Evolutionary conservation across 768 basidiomycete species (phyloP).

Genomic region (Scleroderma bovista): DNA sequence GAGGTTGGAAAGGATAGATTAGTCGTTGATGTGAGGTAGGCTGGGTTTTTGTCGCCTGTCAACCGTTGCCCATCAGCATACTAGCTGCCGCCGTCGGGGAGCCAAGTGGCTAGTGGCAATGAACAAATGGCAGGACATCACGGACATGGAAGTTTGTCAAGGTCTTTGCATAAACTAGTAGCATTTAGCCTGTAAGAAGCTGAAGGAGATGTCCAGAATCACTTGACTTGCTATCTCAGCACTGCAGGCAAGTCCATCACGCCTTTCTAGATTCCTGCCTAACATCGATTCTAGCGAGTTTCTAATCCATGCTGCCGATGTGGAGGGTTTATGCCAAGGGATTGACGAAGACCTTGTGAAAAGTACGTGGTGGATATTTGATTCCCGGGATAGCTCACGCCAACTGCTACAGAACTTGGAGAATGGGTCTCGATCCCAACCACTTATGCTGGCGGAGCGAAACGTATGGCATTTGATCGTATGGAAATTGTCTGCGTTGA

Average conservation of each 20-base stretch:
- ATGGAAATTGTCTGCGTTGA: slow-evolving; percentile 3
- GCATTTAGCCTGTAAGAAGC: background rate
- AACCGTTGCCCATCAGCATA: background rate
- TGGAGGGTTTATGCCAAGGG: slow-evolving; percentile 94
- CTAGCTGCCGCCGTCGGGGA: slow-evolving; percentile 75
- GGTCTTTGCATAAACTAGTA: slow-evolving; percentile 39
- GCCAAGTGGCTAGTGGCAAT: slow-evolving; percentile 90
- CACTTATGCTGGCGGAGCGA: slow-evolving; percentile 96
- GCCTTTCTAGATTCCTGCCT: slow-evolving; percentile 10
- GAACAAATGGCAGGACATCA: slow-evolving; percentile 98
- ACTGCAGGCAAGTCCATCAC: slow-evolving; percentile 73
- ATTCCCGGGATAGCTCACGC: background rate
- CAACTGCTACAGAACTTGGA: slow-evolving; percentile 57
- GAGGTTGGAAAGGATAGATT: slow-evolving; percentile 78
- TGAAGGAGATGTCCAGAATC: slow-evolving; percentile 48
- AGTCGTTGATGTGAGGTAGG: slow-evolving; percentile 91
- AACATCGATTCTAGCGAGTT: slow-evolving; percentile 62
- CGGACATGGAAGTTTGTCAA: slow-evolving; percentile 87
- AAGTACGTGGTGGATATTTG: slow-evolving; percentile 42
- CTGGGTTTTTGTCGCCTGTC: background rate
- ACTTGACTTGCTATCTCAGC: slow-evolving; percentile 65
- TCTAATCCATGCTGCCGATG: slow-evolving; percentile 95
- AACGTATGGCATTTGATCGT: slow-evolving; percentile 43
- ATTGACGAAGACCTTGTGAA: slow-evolving; percentile 86
- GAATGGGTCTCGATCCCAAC: slow-evolving; percentile 90